Conservation (phyloP, 1,284 basidiomycete species). For the Pascua guehoae region DNA sequence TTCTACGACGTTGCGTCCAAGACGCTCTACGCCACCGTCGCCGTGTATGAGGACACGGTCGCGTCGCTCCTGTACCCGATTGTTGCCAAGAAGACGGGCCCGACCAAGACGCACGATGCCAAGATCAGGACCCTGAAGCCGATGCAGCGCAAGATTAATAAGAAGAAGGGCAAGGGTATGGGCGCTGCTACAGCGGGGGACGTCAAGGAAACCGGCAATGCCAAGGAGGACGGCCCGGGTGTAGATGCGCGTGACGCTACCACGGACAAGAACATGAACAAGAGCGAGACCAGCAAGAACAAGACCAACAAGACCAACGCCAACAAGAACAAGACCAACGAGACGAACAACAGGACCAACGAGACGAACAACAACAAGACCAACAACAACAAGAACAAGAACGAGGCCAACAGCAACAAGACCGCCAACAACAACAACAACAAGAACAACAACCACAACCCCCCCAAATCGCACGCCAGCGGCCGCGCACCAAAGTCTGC, state of each 20-base stretch:
- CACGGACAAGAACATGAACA: not conserved
- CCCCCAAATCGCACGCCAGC: not conserved
- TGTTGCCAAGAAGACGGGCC: not conserved
- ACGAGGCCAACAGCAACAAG: no score
- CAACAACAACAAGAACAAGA: no score
- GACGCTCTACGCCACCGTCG: conserved; percentile 12
- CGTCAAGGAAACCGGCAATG: not conserved
- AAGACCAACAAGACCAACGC: not conserved
- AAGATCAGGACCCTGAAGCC: not conserved
- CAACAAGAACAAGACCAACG: not conserved
- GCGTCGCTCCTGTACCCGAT: not conserved
- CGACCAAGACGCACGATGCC: not conserved
- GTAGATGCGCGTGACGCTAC: no score
- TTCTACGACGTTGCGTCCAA: conserved; percentile 9
- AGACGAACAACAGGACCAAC: not conserved
- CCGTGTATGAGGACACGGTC: conserved; percentile 5
- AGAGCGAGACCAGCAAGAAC: not conserved
- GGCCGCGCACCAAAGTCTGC: not conserved
- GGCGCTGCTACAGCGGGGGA: not conserved
- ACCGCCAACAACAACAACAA: no score
- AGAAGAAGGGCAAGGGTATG: not conserved
- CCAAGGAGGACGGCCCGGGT: no score
- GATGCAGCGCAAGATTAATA: not conserved
- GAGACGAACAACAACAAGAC: no score
- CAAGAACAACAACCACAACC: no score